Percentiles rank a stretch among this genome's conserved stretches.
Conservation (phyloP, 139 green algal species). For the Eudorina sp. region DNA sequence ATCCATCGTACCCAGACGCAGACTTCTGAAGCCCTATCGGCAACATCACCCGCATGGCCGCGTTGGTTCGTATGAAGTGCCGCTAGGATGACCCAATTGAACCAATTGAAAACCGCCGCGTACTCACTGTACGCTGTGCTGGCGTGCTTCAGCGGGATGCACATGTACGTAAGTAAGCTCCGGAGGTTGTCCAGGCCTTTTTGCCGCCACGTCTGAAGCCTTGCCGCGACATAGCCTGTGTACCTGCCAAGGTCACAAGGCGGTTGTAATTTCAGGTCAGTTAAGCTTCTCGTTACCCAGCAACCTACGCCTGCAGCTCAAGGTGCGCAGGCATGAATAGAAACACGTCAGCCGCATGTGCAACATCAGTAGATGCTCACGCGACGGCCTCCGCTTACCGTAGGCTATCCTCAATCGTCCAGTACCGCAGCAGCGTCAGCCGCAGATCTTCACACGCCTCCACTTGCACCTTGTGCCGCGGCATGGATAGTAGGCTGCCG, state of each 20-base stretch:
- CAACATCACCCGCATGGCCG: too few species aligned
- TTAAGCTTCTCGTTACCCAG: too few species aligned
- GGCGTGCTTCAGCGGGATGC: constrained; percentile 75
- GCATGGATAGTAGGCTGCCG: constrained; percentile 5
- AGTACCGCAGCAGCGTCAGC: constrained; percentile 83
- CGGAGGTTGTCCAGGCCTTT: constrained; percentile 76
- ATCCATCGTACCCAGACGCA: too few species aligned
- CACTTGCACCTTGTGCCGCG: constrained; percentile 45
- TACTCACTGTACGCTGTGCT: constrained; percentile 62
- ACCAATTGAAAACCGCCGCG: background rate
- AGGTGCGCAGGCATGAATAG: too few species aligned
- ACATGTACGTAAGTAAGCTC: constrained; percentile 84
- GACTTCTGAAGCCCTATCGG: too few species aligned
- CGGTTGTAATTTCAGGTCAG: too few species aligned
- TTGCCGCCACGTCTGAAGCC: constrained; percentile 86
- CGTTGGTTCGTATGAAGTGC: too few species aligned
- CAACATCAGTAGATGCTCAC: background rate
- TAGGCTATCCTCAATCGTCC: constrained; percentile 86
- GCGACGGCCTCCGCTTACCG: background rate
- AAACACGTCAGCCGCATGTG: too few species aligned
- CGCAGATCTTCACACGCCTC: constrained; percentile 47
- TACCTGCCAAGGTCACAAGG: too few species aligned
- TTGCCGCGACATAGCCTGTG: constrained; percentile 84
- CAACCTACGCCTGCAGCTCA: too few species aligned
- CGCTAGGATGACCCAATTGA: background rate